Base-by-base conservation (phyloP, 2,329 filamentous ascomycete species). In the Phoma herbarum region DNA sequence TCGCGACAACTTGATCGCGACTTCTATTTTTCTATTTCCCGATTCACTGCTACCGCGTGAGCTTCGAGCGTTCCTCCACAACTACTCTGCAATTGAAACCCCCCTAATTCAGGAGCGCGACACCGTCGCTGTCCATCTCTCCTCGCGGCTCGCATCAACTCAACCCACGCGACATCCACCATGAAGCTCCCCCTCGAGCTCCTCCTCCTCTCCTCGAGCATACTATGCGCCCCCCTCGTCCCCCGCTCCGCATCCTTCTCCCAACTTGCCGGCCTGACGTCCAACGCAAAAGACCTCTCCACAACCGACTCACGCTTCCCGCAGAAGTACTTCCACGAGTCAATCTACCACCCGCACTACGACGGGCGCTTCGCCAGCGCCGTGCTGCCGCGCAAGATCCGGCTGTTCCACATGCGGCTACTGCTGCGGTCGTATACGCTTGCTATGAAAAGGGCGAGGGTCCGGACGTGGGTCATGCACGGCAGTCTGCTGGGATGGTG, bases 381-480 rank as follows among this genome's bases (percentile, higher is more conserved):
- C 6, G 68, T 76, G 5, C 74, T 87, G 2, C 73, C 79, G 3
- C 79, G 82, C 39, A 75, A 82, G n/a, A 75, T 82, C 43, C 81
- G 82, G 25, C 74, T 76, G 22, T 71, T 76, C 14, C 79, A 84
- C 58, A 78, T 88, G 18, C 80, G 79, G 20, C 76, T 80, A 2
- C 75, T 88, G 33, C 78, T 87, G 59, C 82, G 81, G 63, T 83
- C 84, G 1, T 88, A 87, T 64, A 77, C 86, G 2, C 74, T 78
- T 1, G 84, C 83, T 6, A 87, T 87, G 85, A 75, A 80, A 41
- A 79, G 82, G 49, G 80, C 87, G 29, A 82, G 84, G 14, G 81
- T 82, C 4, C 82, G 86, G 63, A 88, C 85, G 9, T 88, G 85
- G 85, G 82, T 88, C 56, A 87, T 87, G 83, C 86, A 88, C 64